phyloP scores from a whole-genome alignment of 345 rosid species.

The Luvunga scandens region DNA sequence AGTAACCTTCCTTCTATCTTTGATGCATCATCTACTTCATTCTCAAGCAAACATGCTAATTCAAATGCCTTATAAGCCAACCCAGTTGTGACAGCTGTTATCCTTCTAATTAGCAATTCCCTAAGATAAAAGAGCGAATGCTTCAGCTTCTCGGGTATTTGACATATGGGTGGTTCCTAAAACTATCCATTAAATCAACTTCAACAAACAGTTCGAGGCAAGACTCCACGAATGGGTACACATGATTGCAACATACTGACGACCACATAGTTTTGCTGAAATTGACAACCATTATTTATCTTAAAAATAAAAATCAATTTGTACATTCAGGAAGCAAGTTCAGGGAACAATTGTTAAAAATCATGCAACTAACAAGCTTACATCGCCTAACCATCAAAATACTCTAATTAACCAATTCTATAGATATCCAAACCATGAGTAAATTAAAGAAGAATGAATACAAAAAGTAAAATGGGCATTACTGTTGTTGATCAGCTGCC shows the following conservation, averaged over 20 bases:
- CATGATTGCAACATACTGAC: constrained; percentile 32
- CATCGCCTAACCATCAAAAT: too few relatives aligned
- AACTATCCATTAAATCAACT: constrained; percentile 15
- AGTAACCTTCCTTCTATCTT: constrained; percentile 59
- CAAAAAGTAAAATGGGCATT: too few relatives aligned
- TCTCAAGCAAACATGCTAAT: constrained; percentile 55
- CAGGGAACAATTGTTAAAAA: too few relatives aligned
- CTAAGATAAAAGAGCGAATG: constrained; percentile 90
- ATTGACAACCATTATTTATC: constrained; percentile 65
- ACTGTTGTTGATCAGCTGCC: too few relatives aligned
- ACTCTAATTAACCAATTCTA: too few relatives aligned
- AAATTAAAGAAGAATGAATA: too few relatives aligned
- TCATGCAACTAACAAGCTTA: too few relatives aligned
- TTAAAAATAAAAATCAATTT: too few relatives aligned
- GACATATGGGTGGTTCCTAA: constrained; percentile 88
- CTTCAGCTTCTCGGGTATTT: constrained; percentile 91
- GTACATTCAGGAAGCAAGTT: too few relatives aligned
- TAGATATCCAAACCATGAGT: too few relatives aligned
- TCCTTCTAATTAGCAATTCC: constrained; percentile 84
- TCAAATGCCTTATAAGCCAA: constrained; percentile 71
- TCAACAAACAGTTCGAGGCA: constrained; percentile 23
- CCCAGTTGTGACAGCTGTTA: constrained; percentile 88
- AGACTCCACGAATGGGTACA: neutral
- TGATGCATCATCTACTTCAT: constrained; percentile 20
- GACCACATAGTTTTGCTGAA: constrained; percentile 91